Evolutionary conservation across 2,329 filamentous ascomycete species (phyloP).

Genomic region (Aspergillus fructus): DNA sequence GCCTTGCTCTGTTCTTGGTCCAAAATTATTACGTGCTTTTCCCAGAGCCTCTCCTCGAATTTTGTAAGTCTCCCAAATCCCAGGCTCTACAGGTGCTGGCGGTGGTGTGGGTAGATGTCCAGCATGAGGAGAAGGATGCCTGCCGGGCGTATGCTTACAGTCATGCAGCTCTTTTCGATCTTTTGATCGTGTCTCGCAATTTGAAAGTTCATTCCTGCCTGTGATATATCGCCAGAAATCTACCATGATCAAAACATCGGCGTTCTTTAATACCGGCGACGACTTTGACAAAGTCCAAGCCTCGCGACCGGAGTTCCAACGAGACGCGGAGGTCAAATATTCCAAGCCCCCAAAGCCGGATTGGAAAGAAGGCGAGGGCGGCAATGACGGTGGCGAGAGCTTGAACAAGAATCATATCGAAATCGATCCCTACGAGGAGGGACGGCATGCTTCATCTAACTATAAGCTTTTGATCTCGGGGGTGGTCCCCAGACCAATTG

Average conservation of each 20-base stretch:
- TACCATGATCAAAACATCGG: constrained; percentile 20
- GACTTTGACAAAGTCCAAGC: constrained; percentile 43
- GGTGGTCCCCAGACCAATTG: constrained; percentile 79
- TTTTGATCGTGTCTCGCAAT: not conserved
- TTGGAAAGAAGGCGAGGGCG: constrained; percentile 46
- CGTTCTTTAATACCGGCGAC: constrained; percentile 24
- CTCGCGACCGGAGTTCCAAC: constrained; percentile 43
- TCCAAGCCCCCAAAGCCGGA: constrained; percentile 42
- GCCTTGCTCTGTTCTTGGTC: not conserved
- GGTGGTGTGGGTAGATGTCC: not conserved
- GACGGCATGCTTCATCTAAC: constrained; percentile 68
- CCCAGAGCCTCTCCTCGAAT: not conserved
- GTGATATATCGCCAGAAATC: constrained; percentile 1
- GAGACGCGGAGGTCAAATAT: constrained; percentile 32
- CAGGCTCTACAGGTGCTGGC: not conserved
- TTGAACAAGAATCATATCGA: constrained; percentile 63
- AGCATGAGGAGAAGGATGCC: not conserved
- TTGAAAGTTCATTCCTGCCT: not conserved
- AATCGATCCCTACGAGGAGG: constrained; percentile 77
- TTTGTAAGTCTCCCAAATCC: not conserved
- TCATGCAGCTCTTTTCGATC: not conserved
- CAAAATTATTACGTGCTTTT: not conserved
- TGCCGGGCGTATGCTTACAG: not conserved
- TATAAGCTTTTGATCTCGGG: constrained; percentile 89
- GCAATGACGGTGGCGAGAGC: constrained; percentile 46